A percentile compares a stretch with the other conserved stretches of the same genome.
phyloP scores from a whole-genome alignment of 805 yeast genomes.

The Ogataea wickerhamii region DNA sequence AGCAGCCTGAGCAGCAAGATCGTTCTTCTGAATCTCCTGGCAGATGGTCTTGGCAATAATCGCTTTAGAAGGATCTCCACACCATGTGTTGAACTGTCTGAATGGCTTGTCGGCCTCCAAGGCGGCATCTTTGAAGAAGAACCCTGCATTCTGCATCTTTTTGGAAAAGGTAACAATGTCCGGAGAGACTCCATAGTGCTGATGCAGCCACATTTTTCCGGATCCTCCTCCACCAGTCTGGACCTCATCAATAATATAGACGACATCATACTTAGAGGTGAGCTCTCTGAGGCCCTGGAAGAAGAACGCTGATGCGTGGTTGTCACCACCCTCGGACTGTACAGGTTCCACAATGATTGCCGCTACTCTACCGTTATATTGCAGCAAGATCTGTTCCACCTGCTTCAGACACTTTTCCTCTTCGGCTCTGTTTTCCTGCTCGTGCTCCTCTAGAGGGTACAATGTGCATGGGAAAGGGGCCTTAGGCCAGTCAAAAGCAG shows the following conservation, averaged over 20 bases:
- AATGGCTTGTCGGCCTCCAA: conserved; percentile 59
- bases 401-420: conserved; percentile 45
- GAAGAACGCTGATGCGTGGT: conserved; percentile 60
- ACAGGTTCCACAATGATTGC: conserved; percentile 58
- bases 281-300: conserved; percentile 61
- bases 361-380: conserved; percentile 44
- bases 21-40: conserved; percentile 48
- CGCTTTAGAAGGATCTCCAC: conserved; percentile 72
- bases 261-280: conserved; percentile 52
- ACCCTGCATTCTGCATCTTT: conserved; percentile 72
- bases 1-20: conserved; percentile 46
- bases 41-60: conserved; percentile 58
- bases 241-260: conserved; percentile 68
- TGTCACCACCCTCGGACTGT: conserved; percentile 76
- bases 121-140: conserved; percentile 56
- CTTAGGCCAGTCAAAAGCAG: conserved; percentile 59
- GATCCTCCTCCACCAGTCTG: conserved; percentile 75
- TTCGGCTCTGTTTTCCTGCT: conserved; percentile 46
- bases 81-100: conserved; percentile 77
- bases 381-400: conserved; percentile 38
- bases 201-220: conserved; percentile 72
- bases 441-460: conserved; percentile 75
- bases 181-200: conserved; percentile 60
- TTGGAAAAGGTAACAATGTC: conserved; percentile 71
- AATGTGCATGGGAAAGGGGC: conserved; percentile 72